Evolutionary conservation across 2,329 filamentous ascomycete genomes (phyloP), one percentile per base, ranked within the genome.

Genomic region (Aspergillus awamori): DNA sequence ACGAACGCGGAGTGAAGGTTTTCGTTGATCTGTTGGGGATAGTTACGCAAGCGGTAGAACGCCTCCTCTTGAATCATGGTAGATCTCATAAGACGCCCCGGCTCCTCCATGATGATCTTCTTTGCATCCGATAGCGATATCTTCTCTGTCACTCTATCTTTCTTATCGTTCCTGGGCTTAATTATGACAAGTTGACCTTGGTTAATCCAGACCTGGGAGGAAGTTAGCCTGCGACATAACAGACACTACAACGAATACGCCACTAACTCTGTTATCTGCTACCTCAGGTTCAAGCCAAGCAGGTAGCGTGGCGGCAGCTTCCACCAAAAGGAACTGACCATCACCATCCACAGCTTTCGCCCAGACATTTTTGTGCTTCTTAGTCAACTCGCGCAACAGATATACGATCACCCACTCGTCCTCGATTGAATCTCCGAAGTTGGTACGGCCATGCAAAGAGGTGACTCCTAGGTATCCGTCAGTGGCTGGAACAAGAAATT

Each of bases 341-440:
- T 98, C 95, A 53, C 88, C 89, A 74, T 99, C 95, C 62, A 86
- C 88, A 4, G 96, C 84, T 53, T 91, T 88, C 51, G 93, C 85
- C 93, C 94, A 99, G 7, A 93, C 81, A 62, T 89, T 83, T 4
- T 86, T 81, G 69, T 91, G 91, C 39, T 84, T 82, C 67, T 84
- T 90, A 68, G 89, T 93, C 68, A 98, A 79, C 77, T 96, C 89
- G 48, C 91, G 87, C 30, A 99, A 82, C 5, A 98, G 80, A 77
- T 93, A 97, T 20, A 98, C 93, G 62, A 98, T 89, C 5, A 98
- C 85, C 96, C 95, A 99, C 80, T 99, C 96, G 70, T 99, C 95
- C 71, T 97, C 94, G 4, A 98, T 88, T 0, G 93, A 95, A 76
- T 99, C 96, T 8, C 94, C 93, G 70, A 93, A 98, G 73, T 94